Evolutionary conservation across 805 yeast species (phyloP), one percentile per base, ranked within the genome.

Genomic region (Wickerhamiella cacticola): DNA sequence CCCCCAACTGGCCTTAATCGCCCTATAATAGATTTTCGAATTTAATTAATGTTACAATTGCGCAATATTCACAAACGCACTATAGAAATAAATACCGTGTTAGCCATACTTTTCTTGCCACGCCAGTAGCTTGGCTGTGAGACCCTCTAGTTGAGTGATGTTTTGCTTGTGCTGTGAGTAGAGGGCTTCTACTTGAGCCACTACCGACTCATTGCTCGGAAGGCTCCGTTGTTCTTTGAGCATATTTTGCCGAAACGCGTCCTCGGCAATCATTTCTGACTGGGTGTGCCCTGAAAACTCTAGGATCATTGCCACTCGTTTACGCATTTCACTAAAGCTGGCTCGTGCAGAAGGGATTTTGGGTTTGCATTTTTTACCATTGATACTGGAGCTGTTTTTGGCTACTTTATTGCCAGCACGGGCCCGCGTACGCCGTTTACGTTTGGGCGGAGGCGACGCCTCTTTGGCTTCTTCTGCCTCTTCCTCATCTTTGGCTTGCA

Each of bases 261-360:
- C 80, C 56, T 87, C 95, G 46, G 75, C 75, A 41, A 80, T 79
- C 52, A 89, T 66, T 59, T 89, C 97, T 52, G 80, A 64, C 62
- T 87, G 95, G 1, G 94, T 82, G 46, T 95, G 72, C 10, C 88
- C 85, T 22, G 89, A 74, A 72, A 88, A 92, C 64, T 92, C 97
- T 56, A 89, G 67, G 18, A 89, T 89, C 1, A 96, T 94, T 2
- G 85, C 81, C 1, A 87, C 82, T 50, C 98, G 73, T 58, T 85
- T 78, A 49, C 87, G 75, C 84, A 89, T 81, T 62, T 89, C 98
- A 55, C 75, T 74, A 51, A 88, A 63, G 2, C 87, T 75, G 2
- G 83, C 75, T 48, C 85, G 74, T 18, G 79, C 78, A 50, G 80
- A 80, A 5, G 95, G 96, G 39, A 78, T 68, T 48, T 95, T 75